Evolutionary conservation across 2,329 filamentous ascomycete genomes (phyloP), one percentile per base, ranked within the genome.

Genomic region (Ramichloridium luteum): DNA sequence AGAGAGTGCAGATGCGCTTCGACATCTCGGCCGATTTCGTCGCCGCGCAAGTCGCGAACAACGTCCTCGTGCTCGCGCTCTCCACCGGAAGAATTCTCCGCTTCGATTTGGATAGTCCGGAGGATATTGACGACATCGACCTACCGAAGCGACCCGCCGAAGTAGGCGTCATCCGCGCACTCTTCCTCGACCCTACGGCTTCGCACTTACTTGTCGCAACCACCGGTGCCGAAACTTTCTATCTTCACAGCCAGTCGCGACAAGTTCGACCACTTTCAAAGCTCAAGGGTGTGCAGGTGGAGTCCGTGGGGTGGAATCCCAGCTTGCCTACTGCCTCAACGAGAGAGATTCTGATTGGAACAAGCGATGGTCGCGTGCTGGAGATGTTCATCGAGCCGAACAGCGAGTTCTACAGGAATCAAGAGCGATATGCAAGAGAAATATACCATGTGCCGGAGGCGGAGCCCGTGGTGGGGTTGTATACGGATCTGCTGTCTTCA

Each of bases 81-180:
- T 88, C 85, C 4, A 94, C 88, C 36, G 84, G 85, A 30, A 79
- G 88, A 47, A 90, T 98, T 42, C 65, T 98, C 37, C 76, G 90
- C 38, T 98, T 98, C 56, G 90, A 96, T 55, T 65, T 96, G 31
- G 85, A 94, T 57, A 82, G 79, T 50, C 81, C 90, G 4, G 83
- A 86, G 52, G 90, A 98, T 57, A 94, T 98, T 50, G 90, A 98
- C 61, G 88, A 98, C 59, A 93, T 98, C 56, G 90, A 98, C 57
- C 74, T 98, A 5, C 90, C 90, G 22, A 93, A 92, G 63, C 90
- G 88, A 50, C 74, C 83, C 11, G 79, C 83, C 22, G 88, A 98
- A 56, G 73, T 90, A 37, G 90, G 90, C 45, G 72, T 93, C 31
- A 96, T 98, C 51, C 78, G 81, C 46, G 83, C 81, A 63, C 84